These are phyloP conservation scores for Colletotrichum orchidophilum DNA, from an alignment of 2,329 filamentous ascomycete species.

Conservation along the genomic window DNA sequence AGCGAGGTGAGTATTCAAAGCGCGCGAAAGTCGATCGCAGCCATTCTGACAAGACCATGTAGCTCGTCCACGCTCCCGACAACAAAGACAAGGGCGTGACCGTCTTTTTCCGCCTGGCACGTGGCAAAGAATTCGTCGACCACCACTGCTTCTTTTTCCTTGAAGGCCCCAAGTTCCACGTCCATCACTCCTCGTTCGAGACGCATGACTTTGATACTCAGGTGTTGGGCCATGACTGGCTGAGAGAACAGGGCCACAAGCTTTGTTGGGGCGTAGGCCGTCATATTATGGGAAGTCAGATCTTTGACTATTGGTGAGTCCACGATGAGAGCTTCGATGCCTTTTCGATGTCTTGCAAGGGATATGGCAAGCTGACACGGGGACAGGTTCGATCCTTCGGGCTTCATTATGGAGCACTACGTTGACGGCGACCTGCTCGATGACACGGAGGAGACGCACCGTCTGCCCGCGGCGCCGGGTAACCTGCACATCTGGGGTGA, in stretches of 20 bases:
- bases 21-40: no score
- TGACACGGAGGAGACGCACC: conserved; percentile 59
- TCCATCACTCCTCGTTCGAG: conserved; percentile 76
- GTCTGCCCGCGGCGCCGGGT: conserved; percentile 49
- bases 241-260: conserved; percentile 68
- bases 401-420: conserved; percentile 76
- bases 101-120: conserved; percentile 56
- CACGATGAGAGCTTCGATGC: not conserved
- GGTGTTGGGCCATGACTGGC: conserved; percentile 75
- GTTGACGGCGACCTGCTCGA: conserved; percentile 74
- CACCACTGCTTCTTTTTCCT: conserved; percentile 63
- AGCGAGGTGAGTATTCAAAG: conserved; percentile 51
- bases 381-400: conserved; percentile 65
- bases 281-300: conserved; percentile 75
- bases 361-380: not conserved
- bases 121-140: conserved; percentile 55
- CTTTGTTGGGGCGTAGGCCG: conserved; percentile 77
- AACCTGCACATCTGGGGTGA: conserved; percentile 57
- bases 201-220: conserved; percentile 78
- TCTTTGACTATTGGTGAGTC: conserved; percentile 59
- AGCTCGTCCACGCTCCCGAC: conserved; percentile 35
- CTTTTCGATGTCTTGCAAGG: not conserved
- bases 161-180: conserved; percentile 57
- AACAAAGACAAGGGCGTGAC: conserved; percentile 48
- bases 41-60: not conserved